Conservation (phyloP, 495 filamentous ascomycete species). For the Mycothermus thermophilus region DNA sequence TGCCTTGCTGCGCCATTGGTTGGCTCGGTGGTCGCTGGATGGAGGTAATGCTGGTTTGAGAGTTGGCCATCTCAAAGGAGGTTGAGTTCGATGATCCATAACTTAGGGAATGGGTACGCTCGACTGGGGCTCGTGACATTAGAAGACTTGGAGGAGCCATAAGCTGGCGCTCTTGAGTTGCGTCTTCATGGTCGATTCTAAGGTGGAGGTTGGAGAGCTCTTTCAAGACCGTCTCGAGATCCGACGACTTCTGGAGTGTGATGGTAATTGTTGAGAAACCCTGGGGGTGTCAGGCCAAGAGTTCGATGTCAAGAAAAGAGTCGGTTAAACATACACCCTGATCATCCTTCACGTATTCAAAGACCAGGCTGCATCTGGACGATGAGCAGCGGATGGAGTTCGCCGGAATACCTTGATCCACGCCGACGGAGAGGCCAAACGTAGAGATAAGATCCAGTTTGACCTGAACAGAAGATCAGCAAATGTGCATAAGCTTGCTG, state of each 20-base stretch:
- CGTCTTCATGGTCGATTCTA: neutral
- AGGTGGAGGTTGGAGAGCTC: slow-evolving; percentile 9
- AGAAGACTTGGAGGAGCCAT: neutral
- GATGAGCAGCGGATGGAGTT: slow-evolving; percentile 4
- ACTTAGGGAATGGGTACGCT: neutral
- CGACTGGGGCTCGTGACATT: neutral
- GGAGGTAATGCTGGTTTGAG: too few species aligned
- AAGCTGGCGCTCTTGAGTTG: neutral
- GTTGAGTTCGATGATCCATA: neutral
- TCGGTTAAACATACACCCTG: slow-evolving; percentile 1
- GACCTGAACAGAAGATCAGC: slow-evolving; percentile 6
- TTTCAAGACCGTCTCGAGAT: slow-evolving; percentile 6
- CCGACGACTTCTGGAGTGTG: slow-evolving; percentile 7
- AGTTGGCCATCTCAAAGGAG: too few species aligned
- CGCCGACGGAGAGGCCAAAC: neutral
- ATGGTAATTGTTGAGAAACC: slow-evolving; percentile 3
- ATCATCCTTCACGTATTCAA: slow-evolving; percentile 10
- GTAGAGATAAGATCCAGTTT: slow-evolving; percentile 12
- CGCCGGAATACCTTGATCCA: neutral
- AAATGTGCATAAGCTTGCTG: too few species aligned
- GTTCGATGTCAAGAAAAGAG: neutral
- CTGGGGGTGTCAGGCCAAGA: too few species aligned
- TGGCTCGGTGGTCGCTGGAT: slow-evolving; percentile 9
- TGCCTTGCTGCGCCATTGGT: neutral
- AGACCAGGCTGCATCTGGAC: slow-evolving; percentile 7